Evolutionary conservation across 2,329 filamentous ascomycete genomes (phyloP).

Genomic region (Amauroascus verrucosus): DNA sequence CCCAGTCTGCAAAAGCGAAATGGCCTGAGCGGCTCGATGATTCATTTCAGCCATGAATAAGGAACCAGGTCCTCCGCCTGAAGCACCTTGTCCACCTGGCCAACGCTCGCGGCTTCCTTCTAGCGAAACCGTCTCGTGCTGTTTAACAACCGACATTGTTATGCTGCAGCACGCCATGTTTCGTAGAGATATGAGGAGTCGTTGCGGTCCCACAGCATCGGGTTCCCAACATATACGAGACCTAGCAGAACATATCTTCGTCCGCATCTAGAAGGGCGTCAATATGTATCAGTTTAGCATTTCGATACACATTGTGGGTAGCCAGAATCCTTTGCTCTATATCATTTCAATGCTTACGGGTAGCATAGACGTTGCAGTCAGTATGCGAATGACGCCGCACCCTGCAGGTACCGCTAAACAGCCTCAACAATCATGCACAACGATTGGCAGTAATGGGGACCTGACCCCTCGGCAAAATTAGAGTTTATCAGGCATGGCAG

Average conservation of each 20-base stretch:
- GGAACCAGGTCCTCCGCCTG: too few relatives aligned
- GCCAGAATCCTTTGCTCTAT: too few relatives aligned
- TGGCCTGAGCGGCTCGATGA: not conserved
- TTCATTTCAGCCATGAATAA: too few relatives aligned
- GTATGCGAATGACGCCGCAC: too few relatives aligned
- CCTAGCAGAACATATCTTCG: not conserved
- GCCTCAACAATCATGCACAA: too few relatives aligned
- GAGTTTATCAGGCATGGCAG: too few relatives aligned
- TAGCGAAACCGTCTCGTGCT: not conserved
- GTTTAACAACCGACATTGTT: not conserved
- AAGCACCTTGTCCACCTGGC: not conserved
- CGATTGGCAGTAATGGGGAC: too few relatives aligned
- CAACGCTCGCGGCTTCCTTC: not conserved
- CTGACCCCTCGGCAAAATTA: too few relatives aligned
- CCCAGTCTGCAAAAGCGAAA: conserved; percentile 6
- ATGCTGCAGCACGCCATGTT: not conserved
- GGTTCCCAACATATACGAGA: not conserved
- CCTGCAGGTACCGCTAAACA: too few relatives aligned
- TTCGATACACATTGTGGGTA: too few relatives aligned
- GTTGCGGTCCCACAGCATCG: not conserved
- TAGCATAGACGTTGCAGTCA: too few relatives aligned
- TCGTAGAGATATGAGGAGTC: not conserved
- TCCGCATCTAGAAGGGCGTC: not conserved
- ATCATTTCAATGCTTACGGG: too few relatives aligned
- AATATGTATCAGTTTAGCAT: not conserved